Base-by-base conservation (phyloP, 108 stramenopile species). In the Cyclostephanos tholiformis region DNA sequence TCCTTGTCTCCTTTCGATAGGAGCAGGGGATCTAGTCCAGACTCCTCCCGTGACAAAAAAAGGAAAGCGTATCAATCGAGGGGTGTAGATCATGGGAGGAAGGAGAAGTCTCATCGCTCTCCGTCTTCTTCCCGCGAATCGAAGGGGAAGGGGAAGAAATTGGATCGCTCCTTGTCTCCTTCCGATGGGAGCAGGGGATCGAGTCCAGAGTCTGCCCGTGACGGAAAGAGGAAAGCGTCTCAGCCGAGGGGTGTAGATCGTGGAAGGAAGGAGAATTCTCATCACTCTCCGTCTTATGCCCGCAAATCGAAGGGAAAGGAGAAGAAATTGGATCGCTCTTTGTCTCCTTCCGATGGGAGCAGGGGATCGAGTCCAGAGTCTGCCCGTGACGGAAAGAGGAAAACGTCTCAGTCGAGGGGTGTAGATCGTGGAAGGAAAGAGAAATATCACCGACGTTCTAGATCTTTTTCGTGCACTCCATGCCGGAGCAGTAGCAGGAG, bases 401-500 rank as follows among this genome's bases (percentile, higher is more conserved):
- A n/a, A n/a, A n/a, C n/a, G n/a, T n/a, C n/a, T n/a, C n/a, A n/a
- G n/a, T n/a, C n/a, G n/a, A n/a, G n/a, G n/a, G n/a, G n/a, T n/a
- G n/a, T n/a, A n/a, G n/a, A n/a, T n/a, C n/a, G n/a, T n/a, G n/a
- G n/a, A n/a, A n/a, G n/a, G n/a, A n/a, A n/a, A n/a, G n/a, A n/a
- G n/a, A n/a, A n/a, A n/a, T n/a, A n/a, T 17, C 11, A 17, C 12
- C 12, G 23, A 36, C 41, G 62, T 8, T 38, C 60, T 30, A 13
- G 29, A 65, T 75, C 74, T 12, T 60, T 39, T 56, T 75, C 74
- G 0, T 55, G 74, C 41, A 74, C 64, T 43, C 72, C 30, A 20
- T 57, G 73, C 39, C 36, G 52, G 1, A 74, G 73, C 52, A 39
- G 49, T 16, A 16, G 29, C 7, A 60, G 72, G 29, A 53, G 72